phyloP scores from a whole-genome alignment of 148 eudicot species.

The Spergularia bocconei region DNA sequence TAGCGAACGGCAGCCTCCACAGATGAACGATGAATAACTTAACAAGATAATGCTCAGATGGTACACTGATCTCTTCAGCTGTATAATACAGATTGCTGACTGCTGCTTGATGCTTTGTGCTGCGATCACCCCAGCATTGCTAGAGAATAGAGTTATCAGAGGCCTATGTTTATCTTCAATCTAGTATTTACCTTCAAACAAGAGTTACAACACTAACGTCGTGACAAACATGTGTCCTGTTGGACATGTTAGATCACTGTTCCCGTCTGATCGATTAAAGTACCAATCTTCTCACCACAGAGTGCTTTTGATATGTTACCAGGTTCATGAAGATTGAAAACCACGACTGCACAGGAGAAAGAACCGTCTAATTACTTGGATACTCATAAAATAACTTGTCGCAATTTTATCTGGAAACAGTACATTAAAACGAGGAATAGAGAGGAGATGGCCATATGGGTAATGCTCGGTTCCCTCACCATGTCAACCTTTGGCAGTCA shows the following conservation, averaged over 20 bases:
- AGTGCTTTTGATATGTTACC: slow-evolving; percentile 91
- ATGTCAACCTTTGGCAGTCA: neutral
- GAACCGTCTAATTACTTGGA: neutral
- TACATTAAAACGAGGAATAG: too few species aligned
- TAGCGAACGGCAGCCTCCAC: slow-evolving; percentile 18
- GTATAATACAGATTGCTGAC: slow-evolving; percentile 4
- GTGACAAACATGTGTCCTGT: neutral
- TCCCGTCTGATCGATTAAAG: slow-evolving; percentile 79
- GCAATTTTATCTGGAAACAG: neutral
- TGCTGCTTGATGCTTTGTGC: slow-evolving; percentile 18
- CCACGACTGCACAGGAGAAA: slow-evolving; percentile 47
- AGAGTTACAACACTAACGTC: slow-evolving; percentile 17
- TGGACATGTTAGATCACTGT: slow-evolving; percentile 38
- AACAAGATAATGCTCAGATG: neutral
- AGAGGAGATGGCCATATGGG: neutral
- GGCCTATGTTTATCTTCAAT: slow-evolving; percentile 10
- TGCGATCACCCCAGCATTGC: slow-evolving; percentile 15
- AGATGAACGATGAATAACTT: neutral
- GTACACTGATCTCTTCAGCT: neutral
- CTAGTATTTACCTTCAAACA: slow-evolving; percentile 16
- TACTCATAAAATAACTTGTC: neutral
- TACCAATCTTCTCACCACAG: slow-evolving; percentile 86
- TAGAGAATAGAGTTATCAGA: slow-evolving; percentile 11
- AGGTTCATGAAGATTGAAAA: slow-evolving; percentile 84
- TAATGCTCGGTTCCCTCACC: neutral